Evolutionary conservation across 1,284 basidiomycete genomes (phyloP), one percentile per base, ranked within the genome.

Genomic region (Termitomyces sp.): DNA sequence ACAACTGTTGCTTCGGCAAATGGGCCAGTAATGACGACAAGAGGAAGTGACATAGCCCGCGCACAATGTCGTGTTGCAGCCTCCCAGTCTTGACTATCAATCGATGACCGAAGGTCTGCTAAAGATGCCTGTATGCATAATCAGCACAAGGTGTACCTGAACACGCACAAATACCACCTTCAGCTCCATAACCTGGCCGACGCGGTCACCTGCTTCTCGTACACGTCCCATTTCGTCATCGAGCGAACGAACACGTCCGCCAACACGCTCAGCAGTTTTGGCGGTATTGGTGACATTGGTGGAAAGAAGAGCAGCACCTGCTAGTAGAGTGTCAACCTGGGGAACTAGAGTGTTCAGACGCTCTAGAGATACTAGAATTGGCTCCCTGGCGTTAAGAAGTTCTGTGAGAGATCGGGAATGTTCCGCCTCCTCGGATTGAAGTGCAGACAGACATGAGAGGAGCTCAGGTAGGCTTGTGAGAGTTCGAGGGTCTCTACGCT

Each of bases 31-130:
- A 91, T 83, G 28, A 99, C 86, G 39, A 86, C 83, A 4, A 75
- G 66, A 3, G 94, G 88, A 26, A 98, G 76, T 0, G 86, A 78
- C 86, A 95, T 94, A 1, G 94, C 96, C 31, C 92, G 77, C 17
- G 90, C 85, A 70, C 95, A 97, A 65, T 94, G 88, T 59, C 92
- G 79, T 0, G 93, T 88, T 1, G 96, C 96, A 13, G 90, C 84
- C 68, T 98, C 96, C 95, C 96, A 99, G 67, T 99, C 97, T 60
- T 88, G 82, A 54, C 77, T 79, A 38, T 92, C 89, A 38, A 98
- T 94, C 5, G 92, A 82, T 0, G 77, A 69, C 57, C 89, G 85
- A 7, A 98, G 77, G 15, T 85, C 84, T 30, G 81, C 74, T 24
- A 99, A 75, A 0, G 94, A 93, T 9, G 86, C 85, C 92, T 94